Base-by-base conservation (phyloP, 2,329 filamentous ascomycete genomes). In the Penicillium oxalicum region DNA sequence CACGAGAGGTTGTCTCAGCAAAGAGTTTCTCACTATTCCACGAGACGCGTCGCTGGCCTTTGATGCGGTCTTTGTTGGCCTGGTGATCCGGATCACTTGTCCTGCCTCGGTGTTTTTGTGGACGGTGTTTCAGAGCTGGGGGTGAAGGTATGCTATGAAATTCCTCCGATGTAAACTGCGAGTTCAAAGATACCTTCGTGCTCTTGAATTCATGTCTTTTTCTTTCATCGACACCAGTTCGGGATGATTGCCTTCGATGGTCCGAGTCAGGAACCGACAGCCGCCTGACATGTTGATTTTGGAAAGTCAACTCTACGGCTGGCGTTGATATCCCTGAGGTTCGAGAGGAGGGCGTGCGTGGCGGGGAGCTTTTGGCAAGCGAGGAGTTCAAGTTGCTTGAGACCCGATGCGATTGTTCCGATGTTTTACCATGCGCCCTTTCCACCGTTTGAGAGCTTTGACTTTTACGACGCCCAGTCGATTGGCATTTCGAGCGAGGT, bases 251-350 rank as follows among this genome's bases (percentile, higher is more conserved):
- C 29, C 64, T 64, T 59, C 68, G 62, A 28, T 62, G 60, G 13
- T 72, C 70, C 11, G 66, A 45, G 36, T 72, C 69, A 3, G 63
- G 62, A 5, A 72, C 48, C 6, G 70, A 70, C 26, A 71, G 53
- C 33, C 69, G 67, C 48, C 70, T 72, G 9, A 71, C 59, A 27
- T 69, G 64, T 47, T 70, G 66, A 36, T 65, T 66, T 6, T 64
- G 63, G 18, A 70, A 49, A 35, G 65, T 71, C 42, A 70, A 49
- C 50, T 73, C 70, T 37, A 71, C 57, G 2, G 66, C 61, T 11
- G 69, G 47, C n/a, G 65, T 47, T 29, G 64, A 61, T 18, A 52
- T 48, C 27, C 51, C 59, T 0, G 55, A 48, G 25, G 50, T 52
- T 27, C 62, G 60, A 4, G 62, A 61, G 4, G 67, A 64, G 18